Evolutionary conservation across 805 yeast species (phyloP), one percentile per base, ranked within the genome.

Genomic region (Brettanomyces sp.): DNA sequence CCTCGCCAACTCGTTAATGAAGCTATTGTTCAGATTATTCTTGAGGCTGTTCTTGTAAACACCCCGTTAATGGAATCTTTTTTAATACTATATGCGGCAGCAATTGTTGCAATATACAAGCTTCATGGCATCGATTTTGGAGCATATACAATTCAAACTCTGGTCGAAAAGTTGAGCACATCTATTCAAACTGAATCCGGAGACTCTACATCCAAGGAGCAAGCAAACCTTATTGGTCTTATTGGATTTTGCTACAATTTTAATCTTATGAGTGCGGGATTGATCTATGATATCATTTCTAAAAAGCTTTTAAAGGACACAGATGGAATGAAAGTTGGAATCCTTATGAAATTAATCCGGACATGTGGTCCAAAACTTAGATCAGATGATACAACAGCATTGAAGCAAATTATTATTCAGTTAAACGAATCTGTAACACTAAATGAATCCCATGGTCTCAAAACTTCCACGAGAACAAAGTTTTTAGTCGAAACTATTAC

Each of bases 51-150:
- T 12, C 66, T 68, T 43, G 71, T 74, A 30, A 82, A 81, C 28
- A 81, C 82, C 3, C 74, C 84, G 41, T 65, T 89, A 43, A 66
- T 88, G 42, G 97, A 90, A 51, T 77, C 85, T 1, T 87, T 88
- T 59, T 77, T 90, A 36, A 75, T 84, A 49, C 70, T 86, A 32
- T 90, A 91, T 61, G 84, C 95, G 1, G 82, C 88, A 5, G 70
- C 88, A 6, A 76, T 82, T 2, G 81, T 81, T 22, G 82, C 95
- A 1, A 61, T 93, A 23, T 88, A 85, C 65, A 74, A 85, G 49
- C 57, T 80, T 21, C 85, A 85, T 53, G 98, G 99, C 21, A 77
- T 81, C 36, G 96, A 88, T 50, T 84, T 88, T 61, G 97, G 96
- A 49, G 99, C 97, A 0, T 76, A 69, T 53, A 82, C 89, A 48